phyloP scores from a whole-genome alignment of 2,329 filamentous ascomycete genomes.

The Bertia moriformis region DNA sequence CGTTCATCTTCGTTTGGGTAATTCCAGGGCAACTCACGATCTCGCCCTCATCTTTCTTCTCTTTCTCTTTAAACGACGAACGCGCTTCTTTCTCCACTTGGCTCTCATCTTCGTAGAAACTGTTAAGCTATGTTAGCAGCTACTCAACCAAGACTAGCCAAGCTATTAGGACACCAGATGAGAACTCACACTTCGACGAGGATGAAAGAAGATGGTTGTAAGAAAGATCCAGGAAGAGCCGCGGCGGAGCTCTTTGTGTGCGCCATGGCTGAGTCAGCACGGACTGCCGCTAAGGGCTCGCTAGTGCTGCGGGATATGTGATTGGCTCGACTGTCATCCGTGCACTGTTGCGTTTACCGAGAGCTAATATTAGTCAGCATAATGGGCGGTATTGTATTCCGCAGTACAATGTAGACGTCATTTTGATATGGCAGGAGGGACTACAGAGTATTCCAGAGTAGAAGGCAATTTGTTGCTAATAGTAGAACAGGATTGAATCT shows the following conservation, averaged over 20 bases:
- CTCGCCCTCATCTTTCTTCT: slow-evolving; percentile 99
- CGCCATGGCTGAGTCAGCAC: neutral
- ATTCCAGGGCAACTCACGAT: slow-evolving; percentile 51
- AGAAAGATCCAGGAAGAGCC: neutral
- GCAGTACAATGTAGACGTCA: too few relatives aligned
- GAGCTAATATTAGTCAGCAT: too few relatives aligned
- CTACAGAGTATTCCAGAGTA: too few relatives aligned
- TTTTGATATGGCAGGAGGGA: too few relatives aligned
- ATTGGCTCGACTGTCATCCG: neutral
- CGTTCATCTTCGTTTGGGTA: slow-evolving; percentile 1
- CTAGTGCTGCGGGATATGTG: neutral
- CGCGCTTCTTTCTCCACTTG: slow-evolving; percentile 99
- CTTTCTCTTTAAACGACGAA: slow-evolving; percentile 98
- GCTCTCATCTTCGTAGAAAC: slow-evolving; percentile 56
- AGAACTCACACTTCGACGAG: neutral
- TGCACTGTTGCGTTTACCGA: too few relatives aligned
- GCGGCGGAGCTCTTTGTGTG: neutral
- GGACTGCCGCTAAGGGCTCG: neutral
- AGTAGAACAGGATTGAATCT: too few relatives aligned
- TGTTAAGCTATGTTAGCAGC: slow-evolving; percentile 7
- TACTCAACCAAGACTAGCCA: too few relatives aligned
- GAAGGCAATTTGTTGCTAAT: too few relatives aligned
- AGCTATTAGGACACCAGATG: neutral
- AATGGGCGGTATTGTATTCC: too few relatives aligned
- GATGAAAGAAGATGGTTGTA: neutral